Conservation (phyloP, 116 monocot genomes). For the Iris pallida region DNA sequence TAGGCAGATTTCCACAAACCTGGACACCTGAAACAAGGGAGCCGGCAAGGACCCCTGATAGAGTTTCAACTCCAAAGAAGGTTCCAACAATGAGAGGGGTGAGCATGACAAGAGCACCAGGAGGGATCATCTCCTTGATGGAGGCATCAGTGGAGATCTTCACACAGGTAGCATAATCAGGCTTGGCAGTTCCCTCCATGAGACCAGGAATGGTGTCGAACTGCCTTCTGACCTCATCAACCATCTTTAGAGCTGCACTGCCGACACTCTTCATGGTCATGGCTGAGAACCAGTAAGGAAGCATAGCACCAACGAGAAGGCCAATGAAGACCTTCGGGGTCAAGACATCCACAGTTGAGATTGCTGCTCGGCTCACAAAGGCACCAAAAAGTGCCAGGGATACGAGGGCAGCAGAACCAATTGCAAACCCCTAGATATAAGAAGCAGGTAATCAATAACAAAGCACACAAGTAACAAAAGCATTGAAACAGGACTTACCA, state of each 20-base stretch:
- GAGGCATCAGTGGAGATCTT: slow-evolving; percentile 87
- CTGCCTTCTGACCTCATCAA: slow-evolving; percentile 81
- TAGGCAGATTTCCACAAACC: slow-evolving; percentile 20
- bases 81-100: slow-evolving; percentile 76
- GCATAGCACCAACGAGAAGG: slow-evolving; percentile 75
- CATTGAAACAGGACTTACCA: too few species aligned
- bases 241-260: slow-evolving; percentile 78
- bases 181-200: slow-evolving; percentile 68
- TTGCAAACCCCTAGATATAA: slow-evolving; percentile 61
- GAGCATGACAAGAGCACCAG: slow-evolving; percentile 76
- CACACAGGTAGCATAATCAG: slow-evolving; percentile 79
- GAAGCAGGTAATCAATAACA: neutral
- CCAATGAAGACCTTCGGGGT: slow-evolving; percentile 76
- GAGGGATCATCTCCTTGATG: slow-evolving; percentile 86
- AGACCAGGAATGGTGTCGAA: slow-evolving; percentile 77
- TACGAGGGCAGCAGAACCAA: slow-evolving; percentile 75
- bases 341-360: slow-evolving; percentile 53
- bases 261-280: slow-evolving; percentile 94
- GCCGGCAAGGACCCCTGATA: slow-evolving; percentile 68
- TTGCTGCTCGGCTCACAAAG: slow-evolving; percentile 65
- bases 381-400: slow-evolving; percentile 87
- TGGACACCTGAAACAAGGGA: slow-evolving; percentile 77
- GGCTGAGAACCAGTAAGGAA: slow-evolving; percentile 85
- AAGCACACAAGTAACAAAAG: too few species aligned
- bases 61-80: slow-evolving; percentile 75